Percentiles rank a stretch among this genome's conserved stretches.
These are phyloP conservation scores for Euphrasia confusa DNA, from an alignment of 257 asterid species.

Conservation along the genomic window DNA sequence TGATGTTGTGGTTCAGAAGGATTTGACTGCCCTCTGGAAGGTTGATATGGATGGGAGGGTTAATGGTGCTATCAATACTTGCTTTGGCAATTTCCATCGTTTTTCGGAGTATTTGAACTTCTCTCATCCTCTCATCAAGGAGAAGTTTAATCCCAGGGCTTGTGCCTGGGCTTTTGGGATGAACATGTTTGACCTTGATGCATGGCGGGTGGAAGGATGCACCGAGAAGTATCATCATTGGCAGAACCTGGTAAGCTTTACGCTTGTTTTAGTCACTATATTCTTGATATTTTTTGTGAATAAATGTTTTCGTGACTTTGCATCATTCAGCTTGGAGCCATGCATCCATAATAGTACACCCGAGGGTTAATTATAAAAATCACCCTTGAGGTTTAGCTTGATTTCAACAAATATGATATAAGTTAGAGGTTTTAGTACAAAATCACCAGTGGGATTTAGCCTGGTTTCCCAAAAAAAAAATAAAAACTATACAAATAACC, in stretches of 20 bases:
- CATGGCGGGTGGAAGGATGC: constrained; percentile 58
- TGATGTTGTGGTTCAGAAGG: constrained; percentile 74
- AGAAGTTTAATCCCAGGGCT: constrained; percentile 62
- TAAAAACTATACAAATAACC: no score
- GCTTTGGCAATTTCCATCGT: constrained; percentile 67
- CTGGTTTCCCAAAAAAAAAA: no score
- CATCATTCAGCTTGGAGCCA: background rate
- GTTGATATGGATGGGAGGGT: constrained; percentile 67
- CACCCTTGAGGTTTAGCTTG: background rate
- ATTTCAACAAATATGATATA: background rate
- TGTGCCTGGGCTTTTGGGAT: constrained; percentile 83
- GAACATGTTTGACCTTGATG: constrained; percentile 73
- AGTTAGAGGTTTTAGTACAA: no score
- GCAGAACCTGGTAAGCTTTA: constrained; percentile 54
- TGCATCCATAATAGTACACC: background rate
- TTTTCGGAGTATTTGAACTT: constrained; percentile 60
- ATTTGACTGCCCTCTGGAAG: constrained; percentile 67
- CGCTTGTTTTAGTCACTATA: background rate
- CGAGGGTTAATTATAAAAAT: background rate
- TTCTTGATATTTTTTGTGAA: background rate
- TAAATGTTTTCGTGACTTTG: background rate
- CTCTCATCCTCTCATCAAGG: constrained; percentile 54
- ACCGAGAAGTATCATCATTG: constrained; percentile 66
- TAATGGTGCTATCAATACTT: constrained; percentile 68
- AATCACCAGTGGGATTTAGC: no score